Evolutionary conservation across 306 rosid species (phyloP).

Genomic region (Vigna nakashimae): DNA sequence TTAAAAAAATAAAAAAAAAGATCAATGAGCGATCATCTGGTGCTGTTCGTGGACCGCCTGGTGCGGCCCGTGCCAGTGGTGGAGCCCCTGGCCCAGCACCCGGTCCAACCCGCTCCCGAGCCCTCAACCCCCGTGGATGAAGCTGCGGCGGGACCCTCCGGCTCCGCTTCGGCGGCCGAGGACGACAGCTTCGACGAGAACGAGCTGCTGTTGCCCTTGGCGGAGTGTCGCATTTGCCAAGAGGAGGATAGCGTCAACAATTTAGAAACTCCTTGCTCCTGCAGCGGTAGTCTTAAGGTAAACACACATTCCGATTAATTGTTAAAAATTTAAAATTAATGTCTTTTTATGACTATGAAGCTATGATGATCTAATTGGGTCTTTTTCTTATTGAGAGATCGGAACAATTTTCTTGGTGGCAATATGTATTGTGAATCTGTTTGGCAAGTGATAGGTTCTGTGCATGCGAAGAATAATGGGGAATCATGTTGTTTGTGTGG

Average conservation of each 20-base stretch:
- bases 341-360: background rate
- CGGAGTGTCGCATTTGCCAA: constrained; percentile 93
- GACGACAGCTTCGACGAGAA: constrained; percentile 50
- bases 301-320: background rate
- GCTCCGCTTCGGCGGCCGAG: constrained; percentile 32
- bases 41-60: constrained; percentile 71
- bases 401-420: background rate
- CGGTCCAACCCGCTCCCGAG: constrained; percentile 52
- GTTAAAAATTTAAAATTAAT: no score
- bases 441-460: background rate
- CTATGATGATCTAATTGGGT: background rate
- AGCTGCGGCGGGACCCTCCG: constrained; percentile 47
- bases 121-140: constrained; percentile 18
- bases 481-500: background rate
- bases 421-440: background rate
- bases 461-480: constrained; percentile 8
- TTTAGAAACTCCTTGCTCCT: constrained; percentile 81
- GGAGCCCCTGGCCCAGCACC: constrained; percentile 53
- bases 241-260: constrained; percentile 72
- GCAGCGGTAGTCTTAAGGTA: constrained; percentile 91
- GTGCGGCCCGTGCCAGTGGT: constrained; percentile 48
- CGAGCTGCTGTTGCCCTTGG: constrained; percentile 65
- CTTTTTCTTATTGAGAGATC: background rate
- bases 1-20: background rate
- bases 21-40: constrained; percentile 84